phyloP scores from a whole-genome alignment of 2,329 filamentous ascomycete genomes.

The Clonostachys rhizophaga region DNA sequence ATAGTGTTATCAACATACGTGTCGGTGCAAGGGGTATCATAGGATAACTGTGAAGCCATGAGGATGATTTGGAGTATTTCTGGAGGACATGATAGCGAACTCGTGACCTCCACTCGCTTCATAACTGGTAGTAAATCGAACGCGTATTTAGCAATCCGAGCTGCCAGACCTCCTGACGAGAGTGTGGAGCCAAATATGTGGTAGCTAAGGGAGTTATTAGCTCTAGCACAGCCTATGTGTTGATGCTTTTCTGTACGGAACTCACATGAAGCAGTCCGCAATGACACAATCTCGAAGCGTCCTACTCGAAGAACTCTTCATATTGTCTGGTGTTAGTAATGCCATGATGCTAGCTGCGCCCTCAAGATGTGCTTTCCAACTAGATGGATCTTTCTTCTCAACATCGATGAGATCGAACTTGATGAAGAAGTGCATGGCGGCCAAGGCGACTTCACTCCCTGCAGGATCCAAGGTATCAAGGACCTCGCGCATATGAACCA shows the following conservation, averaged over 20 bases:
- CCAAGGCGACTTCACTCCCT: slow-evolving; percentile 39
- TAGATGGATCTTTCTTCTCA: slow-evolving; percentile 29
- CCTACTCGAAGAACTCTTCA: slow-evolving; percentile 19
- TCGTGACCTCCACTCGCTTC: slow-evolving; percentile 33
- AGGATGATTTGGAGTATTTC: slow-evolving; percentile 39
- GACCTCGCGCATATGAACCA: slow-evolving; percentile 32
- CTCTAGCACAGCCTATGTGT: not conserved
- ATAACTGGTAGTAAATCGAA: slow-evolving; percentile 31
- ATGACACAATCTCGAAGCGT: slow-evolving; percentile 38
- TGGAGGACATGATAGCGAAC: slow-evolving; percentile 35
- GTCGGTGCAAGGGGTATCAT: slow-evolving; percentile 22
- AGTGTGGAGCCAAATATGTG: slow-evolving; percentile 32
- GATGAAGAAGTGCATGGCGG: slow-evolving; percentile 45
- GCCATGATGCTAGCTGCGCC: slow-evolving; percentile 36
- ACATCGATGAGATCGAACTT: slow-evolving; percentile 46
- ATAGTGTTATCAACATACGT: no score
- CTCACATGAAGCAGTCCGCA: slow-evolving; percentile 42
- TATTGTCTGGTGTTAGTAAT: slow-evolving; percentile 20
- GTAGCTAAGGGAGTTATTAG: slow-evolving; percentile 23
- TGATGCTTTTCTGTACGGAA: slow-evolving; percentile 1
- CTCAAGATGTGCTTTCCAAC: slow-evolving; percentile 40
- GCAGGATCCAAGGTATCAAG: slow-evolving; percentile 30
- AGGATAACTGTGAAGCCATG: slow-evolving; percentile 35
- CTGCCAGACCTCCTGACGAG: slow-evolving; percentile 25
- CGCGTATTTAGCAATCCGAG: slow-evolving; percentile 30